Base-by-base conservation (phyloP, 192 early-diverging fungal genomes). In the Podila clonocystis region DNA sequence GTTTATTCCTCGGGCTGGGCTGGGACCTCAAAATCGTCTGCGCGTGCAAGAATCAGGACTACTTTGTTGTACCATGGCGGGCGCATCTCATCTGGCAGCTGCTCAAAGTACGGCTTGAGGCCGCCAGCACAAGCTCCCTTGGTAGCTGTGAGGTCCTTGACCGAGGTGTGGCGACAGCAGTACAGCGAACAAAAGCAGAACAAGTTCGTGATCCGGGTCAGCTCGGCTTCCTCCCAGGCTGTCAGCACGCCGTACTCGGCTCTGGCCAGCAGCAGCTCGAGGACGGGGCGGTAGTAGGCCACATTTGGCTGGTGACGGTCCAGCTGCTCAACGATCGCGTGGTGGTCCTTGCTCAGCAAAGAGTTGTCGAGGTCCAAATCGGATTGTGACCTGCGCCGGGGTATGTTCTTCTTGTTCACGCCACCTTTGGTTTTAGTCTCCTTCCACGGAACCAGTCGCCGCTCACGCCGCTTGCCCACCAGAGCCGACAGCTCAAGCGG, bases 241-340 rank as follows among this genome's bases (percentile, higher is more conserved):
- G 65, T 68, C 61, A 72, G 12, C 0, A 62, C 49, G 0, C 70
- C 70, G 63, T 63, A 79, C 41, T 79, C 76, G 50, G 76, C 76
- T 26, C 76, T 69, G 38, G 19, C 66, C 6, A 79, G 41, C 28
- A 79, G 41, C 5, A 72, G 20, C 24, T 59, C 45, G 2, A 72
- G 30, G 22, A 68, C 63, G 31, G 70, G 69, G 29, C 65, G 64
- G n/a, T 72, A n/a, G 29, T 64, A 48, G 2, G 34, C 69, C 28
- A 79, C 28, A 8, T 72, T 65, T 20, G 49, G 31, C 12, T 52
- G 68, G 20, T 62, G 59, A 48, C 8, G 17, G 22, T 28, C 38
- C 5, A 31, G 29, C 22, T 55, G 52, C 17, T 55, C 52, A 55
- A 55, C 22, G 17, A 55, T 55, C 8, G 5, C 9, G 41, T 45